Evolutionary conservation across 345 rosid species (phyloP).

Genomic region (Gossypioides kirkii): DNA sequence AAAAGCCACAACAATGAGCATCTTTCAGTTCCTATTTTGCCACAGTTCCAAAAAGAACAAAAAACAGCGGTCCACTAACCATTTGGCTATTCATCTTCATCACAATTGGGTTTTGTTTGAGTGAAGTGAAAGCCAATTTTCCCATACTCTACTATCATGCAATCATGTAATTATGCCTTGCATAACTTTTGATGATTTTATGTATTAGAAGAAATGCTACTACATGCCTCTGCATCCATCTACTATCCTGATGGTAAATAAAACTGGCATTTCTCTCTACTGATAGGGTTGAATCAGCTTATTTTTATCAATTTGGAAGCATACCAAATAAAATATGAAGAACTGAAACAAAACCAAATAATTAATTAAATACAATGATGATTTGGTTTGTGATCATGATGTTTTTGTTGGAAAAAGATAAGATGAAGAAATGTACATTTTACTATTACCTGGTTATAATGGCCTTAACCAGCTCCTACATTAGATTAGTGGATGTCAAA

Average conservation of each 20-base stretch:
- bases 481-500: not conserved
- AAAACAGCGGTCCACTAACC: not conserved
- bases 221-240: not conserved
- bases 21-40: not conserved
- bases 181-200: not conserved
- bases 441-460: not conserved
- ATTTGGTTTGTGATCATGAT: not conserved
- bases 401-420: not conserved
- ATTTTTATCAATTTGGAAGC: not conserved
- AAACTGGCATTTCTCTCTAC: not conserved
- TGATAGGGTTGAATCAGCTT: not conserved
- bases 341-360: not conserved
- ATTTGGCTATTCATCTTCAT: not conserved
- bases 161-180: not conserved
- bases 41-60: not conserved
- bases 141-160: not conserved
- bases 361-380: not conserved
- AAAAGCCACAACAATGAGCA: not conserved
- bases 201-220: not conserved
- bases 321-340: not conserved
- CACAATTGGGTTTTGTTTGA: slow-evolving; percentile 11
- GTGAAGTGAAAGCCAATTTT: slow-evolving; percentile 21
- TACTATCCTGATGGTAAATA: not conserved
- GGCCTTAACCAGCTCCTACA: not conserved
- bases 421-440: not conserved